A percentile compares a stretch with the other conserved stretches of the same genome.
These are phyloP conservation scores for Schwanniomyces vanrijiae DNA, from an alignment of 805 yeast species.

Conservation along the genomic window DNA sequence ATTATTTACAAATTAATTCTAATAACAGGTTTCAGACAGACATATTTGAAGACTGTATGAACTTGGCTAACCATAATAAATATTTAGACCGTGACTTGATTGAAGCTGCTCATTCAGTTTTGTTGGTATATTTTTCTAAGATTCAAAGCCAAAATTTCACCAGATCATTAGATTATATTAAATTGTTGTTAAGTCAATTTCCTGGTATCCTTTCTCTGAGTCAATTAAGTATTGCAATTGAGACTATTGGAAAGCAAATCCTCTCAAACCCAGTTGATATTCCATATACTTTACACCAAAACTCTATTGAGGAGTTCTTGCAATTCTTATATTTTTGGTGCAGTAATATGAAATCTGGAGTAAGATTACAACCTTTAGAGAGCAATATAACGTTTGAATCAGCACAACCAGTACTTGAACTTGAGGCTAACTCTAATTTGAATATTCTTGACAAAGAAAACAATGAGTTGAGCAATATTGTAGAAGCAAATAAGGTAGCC, in stretches of 20 bases:
- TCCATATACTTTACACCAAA: constrained; percentile 2
- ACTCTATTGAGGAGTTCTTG: constrained; percentile 37
- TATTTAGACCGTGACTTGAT: constrained; percentile 32
- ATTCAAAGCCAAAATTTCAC: constrained; percentile 15
- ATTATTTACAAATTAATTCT: constrained; percentile 33
- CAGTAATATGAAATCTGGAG: constrained; percentile 31
- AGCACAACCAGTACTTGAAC: constrained; percentile 39
- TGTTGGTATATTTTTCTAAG: constrained; percentile 36
- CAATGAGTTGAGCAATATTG: constrained; percentile 17
- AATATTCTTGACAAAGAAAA: constrained; percentile 23
- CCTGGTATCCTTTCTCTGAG: constrained; percentile 52
- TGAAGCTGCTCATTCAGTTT: constrained; percentile 67
- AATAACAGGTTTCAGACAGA: constrained; percentile 15
- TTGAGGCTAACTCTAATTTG: constrained; percentile 36
- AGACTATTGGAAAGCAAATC: constrained; percentile 48
- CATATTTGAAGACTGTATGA: constrained; percentile 31
- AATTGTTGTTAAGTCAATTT: constrained; percentile 51
- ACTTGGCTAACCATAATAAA: constrained; percentile 26
- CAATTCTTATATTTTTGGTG: constrained; percentile 44
- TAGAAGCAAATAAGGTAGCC: constrained; percentile 28
- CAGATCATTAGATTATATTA: constrained; percentile 40
- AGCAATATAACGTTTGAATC: constrained; percentile 21
- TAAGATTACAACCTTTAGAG: constrained; percentile 14
- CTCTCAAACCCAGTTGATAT: constrained; percentile 23
- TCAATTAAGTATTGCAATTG: constrained; percentile 60